Conservation (phyloP, 306 rosid genomes). For the Corylus heterophylla region DNA sequence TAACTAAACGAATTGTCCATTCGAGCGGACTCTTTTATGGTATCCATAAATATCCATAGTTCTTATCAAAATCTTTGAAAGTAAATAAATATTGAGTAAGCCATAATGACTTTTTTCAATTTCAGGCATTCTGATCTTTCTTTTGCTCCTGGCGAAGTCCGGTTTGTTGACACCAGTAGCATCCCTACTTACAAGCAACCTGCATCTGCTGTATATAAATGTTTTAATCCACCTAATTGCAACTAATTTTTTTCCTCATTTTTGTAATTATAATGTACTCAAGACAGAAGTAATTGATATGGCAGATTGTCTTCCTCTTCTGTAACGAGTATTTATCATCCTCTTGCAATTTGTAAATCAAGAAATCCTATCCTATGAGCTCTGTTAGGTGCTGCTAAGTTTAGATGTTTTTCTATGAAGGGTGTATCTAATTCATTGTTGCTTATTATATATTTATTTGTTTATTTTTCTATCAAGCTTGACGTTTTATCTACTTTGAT, state of each 20-base stretch:
- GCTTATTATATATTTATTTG: background rate
- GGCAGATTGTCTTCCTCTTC: background rate
- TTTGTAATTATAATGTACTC: background rate
- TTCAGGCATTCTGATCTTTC: constrained; percentile 89
- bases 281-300: background rate
- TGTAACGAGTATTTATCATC: background rate
- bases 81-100: background rate
- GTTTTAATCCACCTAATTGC: constrained; percentile 78
- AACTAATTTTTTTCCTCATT: constrained; percentile 31
- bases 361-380: background rate
- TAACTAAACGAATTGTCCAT: too few species aligned
- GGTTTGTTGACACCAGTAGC: constrained; percentile 72
- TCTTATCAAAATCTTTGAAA: background rate
- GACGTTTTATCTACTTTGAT: too few species aligned
- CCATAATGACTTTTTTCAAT: constrained; percentile 6
- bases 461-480: background rate
- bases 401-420: background rate
- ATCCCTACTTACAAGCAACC: constrained; percentile 87
- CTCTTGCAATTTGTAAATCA: background rate
- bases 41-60: background rate
- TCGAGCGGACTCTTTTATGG: background rate
- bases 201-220: constrained; percentile 83
- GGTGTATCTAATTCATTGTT: background rate
- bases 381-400: background rate
- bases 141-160: constrained; percentile 89